Base-by-base conservation (phyloP, 345 rosid species). In the Eucalyptus dawsonii region DNA sequence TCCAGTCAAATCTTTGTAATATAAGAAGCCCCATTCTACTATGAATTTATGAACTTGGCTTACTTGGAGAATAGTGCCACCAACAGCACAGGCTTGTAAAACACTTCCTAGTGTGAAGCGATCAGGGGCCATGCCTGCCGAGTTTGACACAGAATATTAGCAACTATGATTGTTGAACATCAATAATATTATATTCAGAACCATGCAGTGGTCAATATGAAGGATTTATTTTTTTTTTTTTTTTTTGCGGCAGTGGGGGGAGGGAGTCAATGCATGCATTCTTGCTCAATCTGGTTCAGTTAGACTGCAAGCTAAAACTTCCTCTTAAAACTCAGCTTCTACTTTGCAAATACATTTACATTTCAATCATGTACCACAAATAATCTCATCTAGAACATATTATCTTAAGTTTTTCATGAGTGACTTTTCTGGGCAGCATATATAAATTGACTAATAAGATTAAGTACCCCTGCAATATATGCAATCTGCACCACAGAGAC, bases 31-130 rank as follows among this genome's bases (percentile, higher is more conserved):
- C 40, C 94, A 87, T 90, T 86, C 91, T 88, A 90, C 86, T 40
- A 94, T 92, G 89, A 95, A 88, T 87, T 93, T 95, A 89, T 97
- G 97, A 87, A 95, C 90, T 90, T 92, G 94, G 88, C 88, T 87
- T 87, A 96, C 94, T 89, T 88, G 87, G 86, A 90, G 58, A 65
- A 92, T 88, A 91, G 89, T 67, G 53, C 88, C 89, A 88, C 88
- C 89, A 88, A 89, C 91, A 81, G 91, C 87, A 85, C 91, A 94
- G 86, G 94, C 96, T 92, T 94, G 94, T 87, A 96, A 94, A 90
- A 96, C 92, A 92, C 93, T 93, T 34, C 95, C 96, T 80, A 96
- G 91, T 50, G 96, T 95, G 92, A 93, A 95, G 91, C 89, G 92
- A 91, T 97, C 97, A 87, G 95, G 97, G 89, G 86, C 40, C 87